Percentiles rank a stretch among this genome's conserved stretches.
Conservation (phyloP, 306 rosid species). For the Prunus armeniaca region DNA sequence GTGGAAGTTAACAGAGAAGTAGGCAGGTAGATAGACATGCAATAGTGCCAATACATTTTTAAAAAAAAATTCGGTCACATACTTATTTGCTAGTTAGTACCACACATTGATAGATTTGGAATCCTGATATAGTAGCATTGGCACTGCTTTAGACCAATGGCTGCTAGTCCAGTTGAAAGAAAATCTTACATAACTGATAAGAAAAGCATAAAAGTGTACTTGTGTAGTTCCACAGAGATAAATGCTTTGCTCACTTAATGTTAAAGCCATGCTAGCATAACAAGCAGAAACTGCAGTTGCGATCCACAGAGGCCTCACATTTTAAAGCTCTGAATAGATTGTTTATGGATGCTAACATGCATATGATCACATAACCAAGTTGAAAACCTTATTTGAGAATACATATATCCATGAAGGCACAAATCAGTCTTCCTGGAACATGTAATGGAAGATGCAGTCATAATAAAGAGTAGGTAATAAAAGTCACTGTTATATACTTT, state of each 20-base stretch:
- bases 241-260: no score
- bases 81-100: no score
- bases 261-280: no score
- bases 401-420: not conserved
- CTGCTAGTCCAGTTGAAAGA: no score
- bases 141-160: no score
- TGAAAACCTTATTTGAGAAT: not conserved
- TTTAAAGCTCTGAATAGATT: not conserved
- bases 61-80: no score
- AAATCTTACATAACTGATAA: no score
- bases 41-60: no score
- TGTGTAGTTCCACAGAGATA: no score
- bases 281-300: not conserved
- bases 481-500: conserved; percentile 41
- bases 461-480: not conserved
- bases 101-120: no score
- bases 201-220: no score
- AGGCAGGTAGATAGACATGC: not conserved
- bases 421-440: conserved; percentile 10
- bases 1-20: not conserved
- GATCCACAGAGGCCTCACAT: not conserved
- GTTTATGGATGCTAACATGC: not conserved
- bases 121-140: no score
- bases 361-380: conserved; percentile 13
- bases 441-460: not conserved